Percentiles rank a stretch among this genome's conserved stretches.
Evolutionary conservation across 306 rosid species (phyloP).

Genomic region (Hippophae tibetana): DNA sequence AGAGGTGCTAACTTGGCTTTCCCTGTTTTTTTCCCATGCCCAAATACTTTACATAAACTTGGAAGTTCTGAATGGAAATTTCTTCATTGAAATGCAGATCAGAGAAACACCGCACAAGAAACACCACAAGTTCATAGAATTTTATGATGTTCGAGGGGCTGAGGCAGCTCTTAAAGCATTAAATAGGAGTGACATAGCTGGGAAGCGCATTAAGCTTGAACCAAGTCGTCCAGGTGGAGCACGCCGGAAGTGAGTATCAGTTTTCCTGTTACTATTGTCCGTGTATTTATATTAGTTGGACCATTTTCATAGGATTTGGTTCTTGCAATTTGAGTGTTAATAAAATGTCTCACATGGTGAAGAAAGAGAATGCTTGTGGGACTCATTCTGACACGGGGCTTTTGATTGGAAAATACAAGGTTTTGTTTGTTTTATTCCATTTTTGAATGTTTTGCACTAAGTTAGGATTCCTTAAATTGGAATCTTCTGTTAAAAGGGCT

Average conservation of each 20-base stretch:
- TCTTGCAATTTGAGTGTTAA: not conserved
- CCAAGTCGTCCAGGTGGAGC: constrained; percentile 99
- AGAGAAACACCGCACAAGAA: constrained; percentile 98
- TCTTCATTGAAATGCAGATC: constrained; percentile 41
- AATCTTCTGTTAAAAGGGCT: too few relatives aligned
- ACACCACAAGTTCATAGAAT: constrained; percentile 88
- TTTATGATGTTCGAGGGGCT: constrained; percentile 82
- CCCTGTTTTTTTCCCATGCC: not conserved
- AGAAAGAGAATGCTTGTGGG: too few relatives aligned
- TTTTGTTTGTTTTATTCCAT: too few relatives aligned
- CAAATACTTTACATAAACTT: constrained; percentile 5
- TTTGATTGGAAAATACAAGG: too few relatives aligned
- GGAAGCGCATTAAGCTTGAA: constrained; percentile 92
- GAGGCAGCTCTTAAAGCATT: constrained; percentile 85
- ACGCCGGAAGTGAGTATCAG: constrained; percentile 66
- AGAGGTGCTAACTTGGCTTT: constrained; percentile 40
- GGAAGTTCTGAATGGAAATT: constrained; percentile 2
- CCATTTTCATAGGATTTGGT: not conserved
- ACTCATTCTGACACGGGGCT: too few relatives aligned
- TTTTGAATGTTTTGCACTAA: too few relatives aligned
- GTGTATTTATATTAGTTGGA: not conserved
- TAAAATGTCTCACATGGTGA: too few relatives aligned
- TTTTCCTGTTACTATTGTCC: constrained; percentile 1
- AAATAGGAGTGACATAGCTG: constrained; percentile 91
- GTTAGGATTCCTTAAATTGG: too few relatives aligned